Base-by-base conservation (phyloP, 1,284 basidiomycete species). In the Heliocybe sulcata region DNA sequence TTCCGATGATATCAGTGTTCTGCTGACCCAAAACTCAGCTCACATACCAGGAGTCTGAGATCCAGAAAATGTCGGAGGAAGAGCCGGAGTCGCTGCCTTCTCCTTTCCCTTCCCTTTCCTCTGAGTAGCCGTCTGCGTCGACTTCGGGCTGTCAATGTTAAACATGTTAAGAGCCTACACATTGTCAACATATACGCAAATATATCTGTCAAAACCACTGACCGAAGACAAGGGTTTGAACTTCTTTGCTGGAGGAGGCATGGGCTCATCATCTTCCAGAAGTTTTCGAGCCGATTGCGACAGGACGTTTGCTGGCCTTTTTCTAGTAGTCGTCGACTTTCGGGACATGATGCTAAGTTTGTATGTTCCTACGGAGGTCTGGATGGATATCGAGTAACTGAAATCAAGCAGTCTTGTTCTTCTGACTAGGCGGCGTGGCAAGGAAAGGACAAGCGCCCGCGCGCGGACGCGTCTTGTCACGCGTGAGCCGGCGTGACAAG, bases 91-190 rank as follows among this genome's bases (percentile, higher is more conserved):
- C 19, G 19, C 14, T n/a, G 64, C 66, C 58, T 70, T 72, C 54
- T 65, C 75, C 62, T 80, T 86, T 35, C 66, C 72, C 63, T 84
- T 84, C 20, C 71, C 72, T 56, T 77, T 79, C 54, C 57, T 42
- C 14, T 53, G n/a, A 35, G 22, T 9, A 57, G 38, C 45, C 61
- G 62, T 23, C 57, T 63, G 8, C 55, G 35, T 38, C 62, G n/a
- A n/a, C n/a, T n/a, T n/a, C n/a, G 57, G 26, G 19, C 33, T 56
- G 55, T 38, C 54, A 59, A 26, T 33, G 26, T 52, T 56, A 48
- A 49, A 51, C 26, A 29, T 54, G 25, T 20, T 20, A 48, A 33
- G 42, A 6, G 20, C 27, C 29, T 52, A 4, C 8, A 33, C 29
- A 19, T 35, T 29, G 27, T 35, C 33, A 20, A 20, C 3, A 31